Base-by-base conservation (phyloP, 768 basidiomycete species). In the Imleria badia region DNA sequence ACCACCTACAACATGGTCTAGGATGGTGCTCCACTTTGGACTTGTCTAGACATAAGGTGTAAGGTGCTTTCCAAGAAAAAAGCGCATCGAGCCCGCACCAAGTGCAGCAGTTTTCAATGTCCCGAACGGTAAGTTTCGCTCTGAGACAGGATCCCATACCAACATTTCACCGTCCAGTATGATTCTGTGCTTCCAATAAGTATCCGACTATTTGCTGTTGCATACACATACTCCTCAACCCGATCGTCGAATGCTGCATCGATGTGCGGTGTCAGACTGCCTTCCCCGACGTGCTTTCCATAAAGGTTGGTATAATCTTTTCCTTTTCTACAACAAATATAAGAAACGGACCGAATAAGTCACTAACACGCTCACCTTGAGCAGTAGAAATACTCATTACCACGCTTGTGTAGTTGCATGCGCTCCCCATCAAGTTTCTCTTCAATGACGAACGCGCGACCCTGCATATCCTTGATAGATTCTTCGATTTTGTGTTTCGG, bases 111-210 rank as follows among this genome's bases (percentile, higher is more conserved):
- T 91, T 72, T 99, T 99, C 46, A 99, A 75, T 0, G 85, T 90
- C 2, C 97, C 97, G 58, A 99, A 98, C 0, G 96, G 92, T 19
- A 97, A 75, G 64, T 92, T 91, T 20, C 91, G 84, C 62, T 89
- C 87, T 1, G 91, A 86, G 4, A 89, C 77, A 0, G 96, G 96
- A 70, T 98, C 97, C 90, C 91, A 98, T 3, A 98, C 96, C 31
- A 99, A 75, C 96, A 99, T 98, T 70, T 99, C 97, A 0, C 97
- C 97, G 61, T 99, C 97, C 14, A 99, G 71, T 44, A 98, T 91
- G 61, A 96, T 87, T 46, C 96, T 98, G 53, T 4, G 22, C 19
- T 6, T 9, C 8, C 48, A 33, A 23, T 65, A 29, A 66, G 33
- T 26, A 55, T 53, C 31, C 50, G 45, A 42, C 33, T 5, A 20